phyloP scores from a whole-genome alignment of 2,329 filamentous ascomycete genomes.

The Cyphellophora attinorum region DNA sequence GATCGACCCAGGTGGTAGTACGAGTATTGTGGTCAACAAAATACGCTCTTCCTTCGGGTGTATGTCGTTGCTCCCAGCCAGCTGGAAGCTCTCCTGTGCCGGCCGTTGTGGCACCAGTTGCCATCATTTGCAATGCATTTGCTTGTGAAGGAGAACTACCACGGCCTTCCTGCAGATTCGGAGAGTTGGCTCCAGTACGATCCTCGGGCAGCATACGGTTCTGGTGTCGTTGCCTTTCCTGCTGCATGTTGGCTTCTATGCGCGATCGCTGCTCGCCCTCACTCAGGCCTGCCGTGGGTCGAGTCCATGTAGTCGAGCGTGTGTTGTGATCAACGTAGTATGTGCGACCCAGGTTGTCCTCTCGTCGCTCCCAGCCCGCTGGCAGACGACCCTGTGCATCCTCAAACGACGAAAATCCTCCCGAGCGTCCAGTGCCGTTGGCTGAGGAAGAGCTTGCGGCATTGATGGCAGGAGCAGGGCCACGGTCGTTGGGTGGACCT shows the following conservation, averaged over 20 bases:
- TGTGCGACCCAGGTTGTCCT: conserved; percentile 88
- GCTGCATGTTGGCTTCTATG: conserved; percentile 81
- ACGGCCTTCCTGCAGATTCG: conserved; percentile 54
- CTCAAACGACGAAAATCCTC: conserved; percentile 80
- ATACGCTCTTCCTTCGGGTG: conserved; percentile 87
- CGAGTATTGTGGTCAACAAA: conserved; percentile 98
- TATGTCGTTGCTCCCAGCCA: conserved; percentile 93
- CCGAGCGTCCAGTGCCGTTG: conserved; percentile 35
- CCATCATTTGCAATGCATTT: conserved; percentile 69
- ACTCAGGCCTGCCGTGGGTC: conserved; percentile 71
- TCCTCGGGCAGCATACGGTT: conserved; percentile 94
- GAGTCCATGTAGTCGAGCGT: conserved; percentile 89
- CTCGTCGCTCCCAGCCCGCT: conserved; percentile 87
- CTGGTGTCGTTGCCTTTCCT: conserved; percentile 87
- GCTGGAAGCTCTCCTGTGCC: conserved; percentile 90
- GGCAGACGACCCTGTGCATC: conserved; percentile 90
- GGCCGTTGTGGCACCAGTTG: conserved; percentile 82
- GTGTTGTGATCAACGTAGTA: conserved; percentile 99
- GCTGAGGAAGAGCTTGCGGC: conserved; percentile 25
- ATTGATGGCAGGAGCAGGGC: conserved; percentile 24
- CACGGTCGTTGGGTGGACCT: conserved; percentile 15
- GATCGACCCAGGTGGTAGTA: conserved; percentile 97
- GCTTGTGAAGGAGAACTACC: conserved; percentile 29
- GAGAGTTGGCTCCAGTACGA: conserved; percentile 84
- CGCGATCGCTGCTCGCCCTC: conserved; percentile 67